Base-by-base conservation (phyloP, 108 stramenopile species). In the Fistulifera solaris region DNA sequence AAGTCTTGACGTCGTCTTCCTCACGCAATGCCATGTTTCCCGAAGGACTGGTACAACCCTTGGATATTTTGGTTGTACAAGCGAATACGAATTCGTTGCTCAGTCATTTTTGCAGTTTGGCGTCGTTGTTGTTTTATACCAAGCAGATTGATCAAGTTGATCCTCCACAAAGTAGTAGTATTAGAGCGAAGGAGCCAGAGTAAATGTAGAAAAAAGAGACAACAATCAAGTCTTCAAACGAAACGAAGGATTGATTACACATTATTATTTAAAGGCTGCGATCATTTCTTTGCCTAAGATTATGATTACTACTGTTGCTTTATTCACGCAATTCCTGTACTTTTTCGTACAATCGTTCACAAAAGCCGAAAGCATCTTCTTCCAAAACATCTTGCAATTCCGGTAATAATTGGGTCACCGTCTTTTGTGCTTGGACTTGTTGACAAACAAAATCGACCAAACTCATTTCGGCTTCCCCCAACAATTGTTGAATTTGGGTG, bases 61-160 rank as follows among this genome's bases (percentile, higher is more conserved):
- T 94, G 53, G 93, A 94, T 60, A 77, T 94, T 10, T 67, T 94
- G 51, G 74, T 94, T 23, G 87, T 94, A 7, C 94, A 96, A 68
- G 94, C 90, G 39, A 96, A 94, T 76, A 94, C 93, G 24, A 96
- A 96, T 65, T 79, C 87, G 21, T 64, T 96, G 39, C 68, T 85
- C 24, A 86, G 84, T 61, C 94, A 96, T 61, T 91, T 94, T 76
- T 58, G 76, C 27, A 88, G 88, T 51, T 60, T 94, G 52, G 74
- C 70, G 38, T 76, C 72, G 38, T 65, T 76, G 18, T 57, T 95
- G 45, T 89, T 72, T 67, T 58, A 86, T 61, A 70, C 71, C 11
- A 63, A 72, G 28, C 67, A 63, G 40, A 52, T 91, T 15, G 73
- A 68, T 31, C 54, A 67, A 42, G 61, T 91, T 4, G 21, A 45